Evolutionary conservation across 1,284 basidiomycete species (phyloP).

Genomic region (Pseudozyma pruni): DNA sequence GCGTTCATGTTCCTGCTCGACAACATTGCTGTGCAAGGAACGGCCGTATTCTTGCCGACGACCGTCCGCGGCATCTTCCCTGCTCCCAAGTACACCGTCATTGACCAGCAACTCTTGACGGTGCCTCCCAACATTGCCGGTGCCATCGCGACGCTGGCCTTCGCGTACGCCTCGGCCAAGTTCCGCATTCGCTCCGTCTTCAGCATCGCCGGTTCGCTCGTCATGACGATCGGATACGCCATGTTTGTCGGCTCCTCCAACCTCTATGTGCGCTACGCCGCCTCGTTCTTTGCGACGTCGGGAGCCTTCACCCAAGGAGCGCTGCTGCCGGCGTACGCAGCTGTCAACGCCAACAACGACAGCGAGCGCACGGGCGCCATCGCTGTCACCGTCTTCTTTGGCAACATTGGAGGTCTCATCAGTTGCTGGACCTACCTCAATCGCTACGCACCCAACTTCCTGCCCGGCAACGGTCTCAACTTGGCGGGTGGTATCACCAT

Average conservation of each 20-base stretch:
- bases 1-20: conserved; percentile 68
- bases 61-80: conserved; percentile 68
- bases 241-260: conserved; percentile 58
- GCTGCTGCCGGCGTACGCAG: conserved; percentile 47
- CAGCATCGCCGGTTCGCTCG: conserved; percentile 52
- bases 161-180: conserved; percentile 65
- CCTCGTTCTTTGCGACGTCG: conserved; percentile 59
- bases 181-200: conserved; percentile 58
- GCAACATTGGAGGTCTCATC: conserved; percentile 65
- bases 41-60: conserved; percentile 67
- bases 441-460: conserved; percentile 40
- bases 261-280: conserved; percentile 57
- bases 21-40: conserved; percentile 62
- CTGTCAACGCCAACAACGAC: conserved; percentile 64
- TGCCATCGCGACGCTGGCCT: conserved; percentile 52
- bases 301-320: conserved; percentile 66
- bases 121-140: conserved; percentile 68
- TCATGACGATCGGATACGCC: conserved; percentile 66
- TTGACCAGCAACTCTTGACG: conserved; percentile 67
- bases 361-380: conserved; percentile 59
- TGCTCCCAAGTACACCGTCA: conserved; percentile 52
- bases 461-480: conserved; percentile 51
- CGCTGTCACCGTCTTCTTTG: conserved; percentile 58
- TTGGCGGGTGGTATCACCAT: conserved; percentile 26
- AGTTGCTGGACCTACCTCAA: conserved; percentile 61